Conservation (phyloP, 2,329 filamentous ascomycete genomes). For the Scorias spongiosa region DNA sequence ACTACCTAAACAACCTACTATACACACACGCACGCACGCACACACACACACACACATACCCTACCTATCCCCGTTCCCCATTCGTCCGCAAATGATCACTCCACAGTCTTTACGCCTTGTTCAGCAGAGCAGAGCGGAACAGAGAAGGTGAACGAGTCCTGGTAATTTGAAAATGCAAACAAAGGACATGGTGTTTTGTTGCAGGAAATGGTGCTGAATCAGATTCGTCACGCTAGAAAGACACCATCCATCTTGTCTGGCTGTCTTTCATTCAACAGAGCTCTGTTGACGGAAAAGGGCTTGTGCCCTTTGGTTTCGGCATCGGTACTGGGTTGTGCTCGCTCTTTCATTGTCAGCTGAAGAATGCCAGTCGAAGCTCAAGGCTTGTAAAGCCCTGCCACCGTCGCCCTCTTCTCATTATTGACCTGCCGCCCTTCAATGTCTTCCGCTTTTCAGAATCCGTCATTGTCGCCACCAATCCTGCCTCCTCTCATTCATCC, state of each 20-base stretch:
- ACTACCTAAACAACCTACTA: too few species aligned
- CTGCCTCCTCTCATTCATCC: slow-evolving; percentile 34
- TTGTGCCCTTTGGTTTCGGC: not conserved
- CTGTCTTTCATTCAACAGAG: not conserved
- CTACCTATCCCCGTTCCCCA: not conserved
- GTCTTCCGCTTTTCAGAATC: slow-evolving; percentile 81
- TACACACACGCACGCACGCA: too few species aligned
- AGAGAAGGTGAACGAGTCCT: not conserved
- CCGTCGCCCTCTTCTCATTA: not conserved
- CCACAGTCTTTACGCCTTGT: not conserved
- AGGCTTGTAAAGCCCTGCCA: not conserved
- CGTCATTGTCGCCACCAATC: slow-evolving; percentile 68
- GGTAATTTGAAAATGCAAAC: not conserved
- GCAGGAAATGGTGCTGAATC: not conserved
- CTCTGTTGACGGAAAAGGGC: not conserved
- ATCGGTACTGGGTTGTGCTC: too few species aligned
- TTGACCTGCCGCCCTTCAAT: slow-evolving; percentile 31
- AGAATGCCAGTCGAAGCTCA: not conserved
- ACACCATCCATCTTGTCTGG: not conserved
- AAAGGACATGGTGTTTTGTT: not conserved
- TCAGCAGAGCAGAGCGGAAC: not conserved
- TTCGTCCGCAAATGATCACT: not conserved
- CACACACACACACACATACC: not conserved
- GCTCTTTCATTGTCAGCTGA: not conserved
- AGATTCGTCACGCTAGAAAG: not conserved